phyloP scores from a whole-genome alignment of 306 rosid species.

The Lathyrus oleraceus region DNA sequence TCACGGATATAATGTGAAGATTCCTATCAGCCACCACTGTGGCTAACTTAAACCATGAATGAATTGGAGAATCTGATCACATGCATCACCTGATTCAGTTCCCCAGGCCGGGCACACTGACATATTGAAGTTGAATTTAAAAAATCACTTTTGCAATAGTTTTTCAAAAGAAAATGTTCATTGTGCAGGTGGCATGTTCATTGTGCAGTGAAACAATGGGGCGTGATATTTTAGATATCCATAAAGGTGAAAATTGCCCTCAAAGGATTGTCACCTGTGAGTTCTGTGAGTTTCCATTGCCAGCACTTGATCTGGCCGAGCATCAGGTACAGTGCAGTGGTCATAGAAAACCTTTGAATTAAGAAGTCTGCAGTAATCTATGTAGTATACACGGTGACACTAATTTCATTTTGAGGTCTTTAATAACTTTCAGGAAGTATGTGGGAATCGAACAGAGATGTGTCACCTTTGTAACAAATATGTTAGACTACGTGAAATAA shows the following conservation, averaged over 20 bases:
- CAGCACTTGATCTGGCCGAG: conserved; percentile 81
- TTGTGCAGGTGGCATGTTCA: conserved; percentile 77
- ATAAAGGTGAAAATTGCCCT: conserved; percentile 83
- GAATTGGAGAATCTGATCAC: conserved; percentile 2
- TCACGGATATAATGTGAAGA: neutral
- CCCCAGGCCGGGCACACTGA: neutral
- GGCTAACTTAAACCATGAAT: neutral
- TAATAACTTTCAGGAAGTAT: conserved; percentile 62
- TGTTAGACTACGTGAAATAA: conserved; percentile 76
- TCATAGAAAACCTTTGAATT: conserved; percentile 12
- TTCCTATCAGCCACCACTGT: neutral
- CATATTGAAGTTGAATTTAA: conserved; percentile 15
- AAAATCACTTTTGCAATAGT: conserved; percentile 10
- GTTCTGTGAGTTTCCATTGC: conserved; percentile 92
- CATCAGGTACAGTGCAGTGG: conserved; percentile 84
- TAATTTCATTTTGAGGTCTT: conserved; percentile 25
- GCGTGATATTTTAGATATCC: conserved; percentile 70
- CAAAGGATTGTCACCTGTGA: conserved; percentile 81
- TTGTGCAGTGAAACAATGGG: conserved; percentile 82
- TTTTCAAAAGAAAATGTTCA: conserved; percentile 15
- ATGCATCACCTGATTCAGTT: neutral
- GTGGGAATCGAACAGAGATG: conserved; percentile 90
- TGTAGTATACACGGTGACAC: neutral
- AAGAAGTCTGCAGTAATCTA: neutral
- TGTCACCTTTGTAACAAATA: conserved; percentile 73